Base-by-base conservation (phyloP, 2,329 filamentous ascomycete genomes). In the Aspergillus proliferans region DNA sequence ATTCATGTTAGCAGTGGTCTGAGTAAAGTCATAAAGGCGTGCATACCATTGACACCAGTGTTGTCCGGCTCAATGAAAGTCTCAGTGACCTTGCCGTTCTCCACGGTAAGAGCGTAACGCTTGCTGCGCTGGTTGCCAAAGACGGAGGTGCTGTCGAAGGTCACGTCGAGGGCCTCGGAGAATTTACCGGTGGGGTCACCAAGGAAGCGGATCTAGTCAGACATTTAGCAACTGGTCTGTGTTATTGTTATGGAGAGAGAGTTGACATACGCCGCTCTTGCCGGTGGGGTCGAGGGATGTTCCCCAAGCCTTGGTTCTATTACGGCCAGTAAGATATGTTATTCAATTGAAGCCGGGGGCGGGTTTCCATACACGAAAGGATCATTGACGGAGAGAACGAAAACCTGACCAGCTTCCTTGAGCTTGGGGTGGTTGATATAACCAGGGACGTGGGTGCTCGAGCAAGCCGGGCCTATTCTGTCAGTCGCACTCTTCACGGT, bases 351-450 rank as follows among this genome's bases (percentile, higher is more conserved):
- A 30, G 9, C 2, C 26, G 26, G 26, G 9, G 9, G 10, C 10
- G 26, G 26, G 9, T 30, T 12, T 8, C 4, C 87, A 72, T 77
- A 94, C 87, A 95, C 91, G 68, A 96, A 96, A 18, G 90, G 82
- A 68, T 97, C 92, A 67, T 97, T 97, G 66, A 96, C 91, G 14
- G 87, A 84, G 49, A 97, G 83, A 38, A 97, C 88, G 63, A 94
- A 95, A 42, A 95, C 87, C 62, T 86, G 78, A 44, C 90, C 91
- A 26, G 87, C 88, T 52, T 85, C 77, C 73, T 87, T 87, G 59
- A 94, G 78, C 67, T 85, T 83, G 48, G 85, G 79, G 66, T 88
- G 86, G 64, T 83, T 84, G 70, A 96, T 86, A 73, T 90, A 97
- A 48, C 87, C 87, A 1, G 92, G 92, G 42, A 97, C 78, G 67